Conservation (phyloP, 768 basidiomycete genomes). For the Rhodotorula kratochvilovae region DNA sequence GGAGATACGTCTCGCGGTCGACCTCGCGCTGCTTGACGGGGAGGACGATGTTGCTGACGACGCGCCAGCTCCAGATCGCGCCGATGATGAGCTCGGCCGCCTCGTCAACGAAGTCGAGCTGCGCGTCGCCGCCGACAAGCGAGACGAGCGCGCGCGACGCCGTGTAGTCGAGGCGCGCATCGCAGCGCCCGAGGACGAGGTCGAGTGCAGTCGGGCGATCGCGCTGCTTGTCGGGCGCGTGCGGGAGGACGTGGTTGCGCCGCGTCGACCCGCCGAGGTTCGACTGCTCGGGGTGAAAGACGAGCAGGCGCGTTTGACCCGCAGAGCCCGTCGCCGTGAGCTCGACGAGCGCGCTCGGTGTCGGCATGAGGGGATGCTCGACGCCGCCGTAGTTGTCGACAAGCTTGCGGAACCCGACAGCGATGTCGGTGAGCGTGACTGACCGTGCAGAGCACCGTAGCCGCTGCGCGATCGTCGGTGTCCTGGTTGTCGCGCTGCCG, state of each 20-base stretch:
- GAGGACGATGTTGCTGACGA: constrained; percentile 18
- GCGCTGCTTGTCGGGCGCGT: background rate
- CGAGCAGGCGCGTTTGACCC: constrained; percentile 6
- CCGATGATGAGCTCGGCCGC: constrained; percentile 42
- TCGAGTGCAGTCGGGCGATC: constrained; percentile 19
- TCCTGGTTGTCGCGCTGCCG: background rate
- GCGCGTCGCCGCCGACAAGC: constrained; percentile 14
- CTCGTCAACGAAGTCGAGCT: constrained; percentile 37
- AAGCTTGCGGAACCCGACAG: background rate
- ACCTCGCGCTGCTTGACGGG: constrained; percentile 6
- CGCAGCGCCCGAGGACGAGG: constrained; percentile 6
- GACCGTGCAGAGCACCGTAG: constrained; percentile 24
- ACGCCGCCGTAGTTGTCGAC: constrained; percentile 3
- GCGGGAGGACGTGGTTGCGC: constrained; percentile 5
- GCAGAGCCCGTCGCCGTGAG: background rate
- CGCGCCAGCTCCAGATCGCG: constrained; percentile 37
- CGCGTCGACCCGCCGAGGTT: background rate
- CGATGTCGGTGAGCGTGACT: constrained; percentile 8
- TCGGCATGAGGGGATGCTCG: background rate
- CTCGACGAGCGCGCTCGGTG: background rate
- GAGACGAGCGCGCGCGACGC: background rate
- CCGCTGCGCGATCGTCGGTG: background rate
- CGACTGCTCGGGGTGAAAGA: constrained; percentile 15
- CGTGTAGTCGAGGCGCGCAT: constrained; percentile 1
- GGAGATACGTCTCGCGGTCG: background rate